Evolutionary conservation across 2,329 filamentous ascomycete genomes (phyloP).

Genomic region (Daldinia sp.): DNA sequence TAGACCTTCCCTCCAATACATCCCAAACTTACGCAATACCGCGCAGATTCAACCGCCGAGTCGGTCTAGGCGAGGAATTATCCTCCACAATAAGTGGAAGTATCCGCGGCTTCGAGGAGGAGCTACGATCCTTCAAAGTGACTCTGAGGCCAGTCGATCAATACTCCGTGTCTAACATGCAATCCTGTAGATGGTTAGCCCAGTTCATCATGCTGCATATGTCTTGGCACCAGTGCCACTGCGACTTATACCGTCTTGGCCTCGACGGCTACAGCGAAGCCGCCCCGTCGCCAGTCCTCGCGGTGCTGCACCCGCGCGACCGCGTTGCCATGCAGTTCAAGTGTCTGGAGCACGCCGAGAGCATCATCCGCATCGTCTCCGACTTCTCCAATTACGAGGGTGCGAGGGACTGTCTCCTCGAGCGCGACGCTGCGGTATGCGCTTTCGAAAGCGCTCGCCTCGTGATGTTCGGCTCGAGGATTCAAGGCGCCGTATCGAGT

Average conservation of each 20-base stretch:
- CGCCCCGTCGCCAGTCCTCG: conserved; percentile 51
- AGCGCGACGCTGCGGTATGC: conserved; percentile 59
- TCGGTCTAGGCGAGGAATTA: conserved; percentile 48
- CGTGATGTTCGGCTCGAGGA: conserved; percentile 52
- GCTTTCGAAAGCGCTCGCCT: conserved; percentile 58
- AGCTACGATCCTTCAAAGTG: conserved; percentile 42
- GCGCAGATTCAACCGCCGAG: conserved; percentile 47
- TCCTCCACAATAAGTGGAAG: conserved; percentile 44
- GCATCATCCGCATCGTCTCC: conserved; percentile 54
- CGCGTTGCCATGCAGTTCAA: conserved; percentile 50
- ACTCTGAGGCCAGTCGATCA: conserved; percentile 41
- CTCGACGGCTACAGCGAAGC: conserved; percentile 57
- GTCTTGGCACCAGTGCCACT: conserved; percentile 59
- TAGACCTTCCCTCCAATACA: not conserved
- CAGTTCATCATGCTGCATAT: conserved; percentile 52
- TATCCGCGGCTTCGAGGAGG: conserved; percentile 47
- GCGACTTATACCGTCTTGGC: conserved; percentile 60
- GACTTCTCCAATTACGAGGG: conserved; percentile 48
- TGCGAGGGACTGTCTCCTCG: conserved; percentile 48
- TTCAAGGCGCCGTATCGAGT: conserved; percentile 37
- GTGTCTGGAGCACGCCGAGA: conserved; percentile 56
- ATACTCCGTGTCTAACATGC: conserved; percentile 46
- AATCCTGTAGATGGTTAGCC: conserved; percentile 42
- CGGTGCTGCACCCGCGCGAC: conserved; percentile 47
- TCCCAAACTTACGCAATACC: conserved; percentile 21